A percentile compares a stretch with the other conserved stretches of the same genome.
Conservation (phyloP, 345 rosid genomes). For the Rubroshorea leprosula region DNA sequence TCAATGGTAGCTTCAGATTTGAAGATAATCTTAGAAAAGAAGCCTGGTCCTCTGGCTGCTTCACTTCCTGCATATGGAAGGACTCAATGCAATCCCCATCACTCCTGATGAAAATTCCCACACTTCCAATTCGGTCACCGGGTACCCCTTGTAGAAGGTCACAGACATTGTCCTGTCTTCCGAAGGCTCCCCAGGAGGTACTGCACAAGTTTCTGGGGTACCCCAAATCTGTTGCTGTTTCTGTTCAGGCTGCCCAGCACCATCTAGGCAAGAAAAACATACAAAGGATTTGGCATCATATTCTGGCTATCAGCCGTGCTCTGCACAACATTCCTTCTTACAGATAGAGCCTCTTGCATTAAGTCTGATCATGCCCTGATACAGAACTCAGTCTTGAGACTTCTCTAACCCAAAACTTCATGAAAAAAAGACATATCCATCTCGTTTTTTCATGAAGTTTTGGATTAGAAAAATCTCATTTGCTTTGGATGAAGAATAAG, state of each 20-base stretch:
- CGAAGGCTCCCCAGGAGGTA: constrained; percentile 25
- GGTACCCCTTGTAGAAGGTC: constrained; percentile 60
- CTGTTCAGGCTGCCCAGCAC: too few relatives aligned
- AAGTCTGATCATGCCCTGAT: constrained; percentile 32
- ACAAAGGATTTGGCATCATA: not conserved
- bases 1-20: constrained; percentile 19
- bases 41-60: constrained; percentile 27
- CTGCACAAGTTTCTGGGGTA: too few relatives aligned
- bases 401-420: constrained; percentile 20
- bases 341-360: constrained; percentile 28
- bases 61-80: constrained; percentile 47
- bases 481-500: constrained; percentile 9
- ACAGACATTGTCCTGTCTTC: constrained; percentile 52
- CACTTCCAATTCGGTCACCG: constrained; percentile 45
- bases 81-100: constrained; percentile 51
- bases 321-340: constrained; percentile 20
- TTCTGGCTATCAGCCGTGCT: constrained; percentile 17
- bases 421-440: constrained; percentile 31
- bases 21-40: constrained; percentile 42
- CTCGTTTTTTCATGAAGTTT: constrained; percentile 19
- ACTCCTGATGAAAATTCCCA: constrained; percentile 28
- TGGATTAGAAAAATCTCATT: constrained; percentile 28
- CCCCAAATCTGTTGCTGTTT: too few relatives aligned
- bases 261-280: too few relatives aligned
- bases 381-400: constrained; percentile 28